A percentile compares a stretch with the other conserved stretches of the same genome.
These are phyloP conservation scores for Bassia scoparia DNA, from an alignment of 148 eudicot genomes.

Conservation along the genomic window DNA sequence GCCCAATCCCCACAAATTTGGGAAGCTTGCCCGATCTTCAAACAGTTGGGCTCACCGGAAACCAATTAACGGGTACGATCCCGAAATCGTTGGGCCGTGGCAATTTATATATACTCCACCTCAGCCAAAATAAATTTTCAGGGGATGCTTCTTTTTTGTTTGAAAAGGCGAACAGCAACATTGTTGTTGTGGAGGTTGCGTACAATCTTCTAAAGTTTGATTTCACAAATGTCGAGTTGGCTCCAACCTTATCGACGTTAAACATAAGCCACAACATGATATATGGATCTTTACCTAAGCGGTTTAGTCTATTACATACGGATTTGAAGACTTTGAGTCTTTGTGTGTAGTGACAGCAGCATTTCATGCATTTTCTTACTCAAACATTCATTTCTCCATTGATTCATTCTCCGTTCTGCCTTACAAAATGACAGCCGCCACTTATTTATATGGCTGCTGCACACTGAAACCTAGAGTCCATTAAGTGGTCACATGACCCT, in stretches of 20 bases:
- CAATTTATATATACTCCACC: slow-evolving; percentile 10
- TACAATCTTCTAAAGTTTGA: slow-evolving; percentile 33
- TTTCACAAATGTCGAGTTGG: slow-evolving; percentile 24
- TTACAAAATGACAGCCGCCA: too few species aligned
- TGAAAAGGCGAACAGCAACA: slow-evolving; percentile 6
- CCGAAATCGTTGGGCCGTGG: slow-evolving; percentile 26
- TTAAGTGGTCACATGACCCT: too few species aligned
- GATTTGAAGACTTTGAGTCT: too few species aligned
- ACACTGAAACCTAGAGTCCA: too few species aligned
- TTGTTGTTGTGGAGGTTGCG: not conserved
- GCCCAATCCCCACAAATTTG: slow-evolving; percentile 36
- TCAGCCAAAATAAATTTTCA: slow-evolving; percentile 32
- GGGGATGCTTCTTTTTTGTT: slow-evolving; percentile 49
- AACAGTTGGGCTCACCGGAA: slow-evolving; percentile 25
- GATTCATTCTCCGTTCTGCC: too few species aligned
- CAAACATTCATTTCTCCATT: too few species aligned
- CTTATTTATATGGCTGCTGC: too few species aligned
- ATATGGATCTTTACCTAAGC: slow-evolving; percentile 35
- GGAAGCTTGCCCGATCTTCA: slow-evolving; percentile 20
- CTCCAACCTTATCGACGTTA: slow-evolving; percentile 10
- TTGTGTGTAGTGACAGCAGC: too few species aligned
- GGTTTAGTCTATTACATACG: slow-evolving; percentile 17
- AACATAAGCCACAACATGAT: slow-evolving; percentile 42
- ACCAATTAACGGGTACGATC: slow-evolving; percentile 34
- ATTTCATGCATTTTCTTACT: too few species aligned